These are phyloP conservation scores for Penicillium longicatenatum DNA, from an alignment of 495 filamentous ascomycete genomes.

Conservation along the genomic window DNA sequence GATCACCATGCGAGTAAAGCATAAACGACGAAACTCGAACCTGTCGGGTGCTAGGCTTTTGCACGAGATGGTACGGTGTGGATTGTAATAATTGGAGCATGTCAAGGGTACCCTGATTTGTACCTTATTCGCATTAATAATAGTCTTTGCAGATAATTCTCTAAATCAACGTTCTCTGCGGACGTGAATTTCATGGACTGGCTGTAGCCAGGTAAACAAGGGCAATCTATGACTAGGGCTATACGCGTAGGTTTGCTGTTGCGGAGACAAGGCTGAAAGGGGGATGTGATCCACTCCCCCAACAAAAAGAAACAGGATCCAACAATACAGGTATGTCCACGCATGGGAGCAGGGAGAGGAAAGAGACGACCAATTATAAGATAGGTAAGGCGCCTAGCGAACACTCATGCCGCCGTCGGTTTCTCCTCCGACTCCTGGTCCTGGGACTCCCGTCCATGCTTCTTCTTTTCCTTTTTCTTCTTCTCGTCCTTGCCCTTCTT, in stretches of 20 bases:
- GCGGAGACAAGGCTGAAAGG: slow-evolving; percentile 2
- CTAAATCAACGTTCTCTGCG: background rate
- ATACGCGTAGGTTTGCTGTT: slow-evolving; percentile 7
- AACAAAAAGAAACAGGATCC: slow-evolving; percentile 5
- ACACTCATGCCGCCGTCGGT: slow-evolving; percentile 15
- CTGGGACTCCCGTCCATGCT: slow-evolving; percentile 23
- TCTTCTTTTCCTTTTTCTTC: slow-evolving; percentile 74
- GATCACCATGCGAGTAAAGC: slow-evolving; percentile 6
- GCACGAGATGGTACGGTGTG: background rate
- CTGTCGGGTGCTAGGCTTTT: background rate
- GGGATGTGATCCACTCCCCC: slow-evolving; percentile 19
- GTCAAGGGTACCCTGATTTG: background rate
- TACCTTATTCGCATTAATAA: background rate
- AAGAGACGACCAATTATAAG: slow-evolving; percentile 1
- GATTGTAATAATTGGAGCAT: background rate
- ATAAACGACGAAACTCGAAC: background rate
- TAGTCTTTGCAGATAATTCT: background rate
- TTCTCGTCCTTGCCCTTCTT: slow-evolving; percentile 85
- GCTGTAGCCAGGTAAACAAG: slow-evolving; percentile 17
- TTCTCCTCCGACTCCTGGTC: slow-evolving; percentile 13
- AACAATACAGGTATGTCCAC: slow-evolving; percentile 2
- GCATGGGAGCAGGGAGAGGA: background rate
- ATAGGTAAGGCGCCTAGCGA: background rate
- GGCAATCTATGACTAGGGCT: slow-evolving; percentile 25
- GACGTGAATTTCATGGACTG: background rate